phyloP scores from a whole-genome alignment of 2,329 filamentous ascomycete genomes.

The Fusarium falciforme region DNA sequence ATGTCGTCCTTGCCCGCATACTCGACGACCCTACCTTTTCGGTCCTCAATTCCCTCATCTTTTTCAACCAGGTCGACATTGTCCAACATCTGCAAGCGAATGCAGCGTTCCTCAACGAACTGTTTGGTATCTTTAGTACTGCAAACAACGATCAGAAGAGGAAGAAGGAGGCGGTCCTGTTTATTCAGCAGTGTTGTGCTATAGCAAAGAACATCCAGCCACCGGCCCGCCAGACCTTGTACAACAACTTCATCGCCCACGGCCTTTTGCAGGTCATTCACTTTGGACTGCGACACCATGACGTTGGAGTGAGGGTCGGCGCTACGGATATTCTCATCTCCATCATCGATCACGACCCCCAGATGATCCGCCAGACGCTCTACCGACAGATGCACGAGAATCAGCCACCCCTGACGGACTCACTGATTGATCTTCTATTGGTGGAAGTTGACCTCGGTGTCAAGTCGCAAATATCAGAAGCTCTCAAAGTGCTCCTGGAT shows the following conservation, averaged over 20 bases:
- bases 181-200: slow-evolving; percentile 94
- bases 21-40: slow-evolving; percentile 98
- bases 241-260: slow-evolving; percentile 88
- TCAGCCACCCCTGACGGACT: slow-evolving; percentile 87
- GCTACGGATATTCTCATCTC: slow-evolving; percentile 94
- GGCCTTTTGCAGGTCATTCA: slow-evolving; percentile 91
- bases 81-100: slow-evolving; percentile 94
- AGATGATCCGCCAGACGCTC: slow-evolving; percentile 93
- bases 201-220: slow-evolving; percentile 96
- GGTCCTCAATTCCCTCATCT: slow-evolving; percentile 96
- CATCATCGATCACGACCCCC: slow-evolving; percentile 94
- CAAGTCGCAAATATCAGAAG: slow-evolving; percentile 94
- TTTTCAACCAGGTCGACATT: slow-evolving; percentile 99
- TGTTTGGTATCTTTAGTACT: slow-evolving; percentile 86
- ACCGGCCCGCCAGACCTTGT: slow-evolving; percentile 81
- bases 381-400: slow-evolving; percentile 93
- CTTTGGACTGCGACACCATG: slow-evolving; percentile 86
- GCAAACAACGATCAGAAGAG: slow-evolving; percentile 73
- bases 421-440: slow-evolving; percentile 89
- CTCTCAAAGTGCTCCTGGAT: slow-evolving; percentile 93
- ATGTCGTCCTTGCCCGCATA: slow-evolving; percentile 96
- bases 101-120: slow-evolving; percentile 79
- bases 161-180: slow-evolving; percentile 94
- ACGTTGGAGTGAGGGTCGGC: slow-evolving; percentile 87
- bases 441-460: slow-evolving; percentile 94